A percentile compares a stretch with the other conserved stretches of the same genome.
Evolutionary conservation across 768 basidiomycete genomes (phyloP).

Genomic region (Porpolomopsis calyptriformis): DNA sequence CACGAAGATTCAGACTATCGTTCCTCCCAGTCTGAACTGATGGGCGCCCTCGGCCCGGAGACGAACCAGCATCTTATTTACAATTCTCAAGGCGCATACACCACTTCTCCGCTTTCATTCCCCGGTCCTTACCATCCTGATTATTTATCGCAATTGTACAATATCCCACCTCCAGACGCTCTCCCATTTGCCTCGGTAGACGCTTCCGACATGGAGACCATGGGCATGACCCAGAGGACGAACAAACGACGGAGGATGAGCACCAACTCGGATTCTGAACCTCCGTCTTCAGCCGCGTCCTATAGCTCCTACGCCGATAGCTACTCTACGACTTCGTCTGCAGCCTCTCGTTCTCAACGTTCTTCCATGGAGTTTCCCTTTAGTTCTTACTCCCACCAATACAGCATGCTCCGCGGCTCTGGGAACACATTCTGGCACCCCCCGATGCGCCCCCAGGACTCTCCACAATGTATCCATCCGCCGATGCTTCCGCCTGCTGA

Average conservation of each 20-base stretch:
- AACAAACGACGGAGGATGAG: slow-evolving; percentile 70
- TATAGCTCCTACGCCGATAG: slow-evolving; percentile 53
- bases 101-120: slow-evolving; percentile 28
- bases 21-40: slow-evolving; percentile 40
- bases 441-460: slow-evolving; percentile 55
- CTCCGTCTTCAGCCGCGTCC: slow-evolving; percentile 53
- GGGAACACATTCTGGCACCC: slow-evolving; percentile 72
- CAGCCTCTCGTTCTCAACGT: slow-evolving; percentile 47
- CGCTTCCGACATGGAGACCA: slow-evolving; percentile 13
- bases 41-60: slow-evolving; percentile 33
- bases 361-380: slow-evolving; percentile 62
- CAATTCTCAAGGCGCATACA: slow-evolving; percentile 20
- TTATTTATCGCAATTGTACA: slow-evolving; percentile 46
- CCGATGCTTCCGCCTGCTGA: slow-evolving; percentile 54
- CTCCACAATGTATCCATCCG: slow-evolving; percentile 53
- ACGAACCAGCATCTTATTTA: slow-evolving; percentile 16
- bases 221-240: slow-evolving; percentile 33
- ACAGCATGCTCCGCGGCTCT: slow-evolving; percentile 36
- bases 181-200: slow-evolving; percentile 45
- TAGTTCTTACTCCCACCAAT: slow-evolving; percentile 38
- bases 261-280: slow-evolving; percentile 40
- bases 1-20: slow-evolving; percentile 33
- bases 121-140: slow-evolving; percentile 73
- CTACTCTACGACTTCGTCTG: slow-evolving; percentile 47
- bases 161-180: slow-evolving; percentile 33